A percentile compares a stretch with the other conserved stretches of the same genome.
Conservation (phyloP, 2,329 filamentous ascomycete genomes). For the Fusarium gaditjirri region DNA sequence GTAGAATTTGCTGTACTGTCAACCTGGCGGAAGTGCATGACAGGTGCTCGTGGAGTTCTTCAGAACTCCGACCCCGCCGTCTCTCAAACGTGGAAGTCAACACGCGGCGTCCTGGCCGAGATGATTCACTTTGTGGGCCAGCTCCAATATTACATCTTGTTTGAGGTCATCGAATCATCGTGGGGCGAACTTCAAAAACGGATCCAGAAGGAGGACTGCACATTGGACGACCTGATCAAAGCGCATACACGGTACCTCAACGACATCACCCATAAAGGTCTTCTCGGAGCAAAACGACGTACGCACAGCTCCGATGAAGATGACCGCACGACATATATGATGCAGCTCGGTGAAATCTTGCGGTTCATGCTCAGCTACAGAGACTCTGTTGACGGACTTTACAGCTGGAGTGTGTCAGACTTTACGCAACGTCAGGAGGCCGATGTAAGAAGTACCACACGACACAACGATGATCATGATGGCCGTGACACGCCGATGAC, state of each 20-base stretch:
- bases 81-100: constrained; percentile 86
- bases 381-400: constrained; percentile 91
- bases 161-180: constrained; percentile 96
- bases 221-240: constrained; percentile 92
- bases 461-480: constrained; percentile 43
- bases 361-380: constrained; percentile 95
- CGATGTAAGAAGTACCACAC: constrained; percentile 77
- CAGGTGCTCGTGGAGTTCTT: constrained; percentile 90
- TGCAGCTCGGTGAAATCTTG: constrained; percentile 90
- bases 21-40: constrained; percentile 96
- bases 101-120: constrained; percentile 88
- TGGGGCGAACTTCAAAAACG: constrained; percentile 91
- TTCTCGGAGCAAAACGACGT: constrained; percentile 77
- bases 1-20: constrained; percentile 93
- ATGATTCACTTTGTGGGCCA: constrained; percentile 99
- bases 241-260: constrained; percentile 92
- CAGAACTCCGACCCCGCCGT: constrained; percentile 76
- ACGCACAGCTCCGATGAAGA: constrained; percentile 65
- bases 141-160: constrained; percentile 97
- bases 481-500: constrained; percentile 30
- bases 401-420: constrained; percentile 93
- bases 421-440: constrained; percentile 92
- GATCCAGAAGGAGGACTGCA: constrained; percentile 85
- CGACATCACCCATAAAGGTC: constrained; percentile 94
- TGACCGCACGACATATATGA: constrained; percentile 81